Percentiles rank a stretch among this genome's conserved stretches.
Conservation (phyloP, 1,284 basidiomycete genomes). For the Termitomyces sp. region DNA sequence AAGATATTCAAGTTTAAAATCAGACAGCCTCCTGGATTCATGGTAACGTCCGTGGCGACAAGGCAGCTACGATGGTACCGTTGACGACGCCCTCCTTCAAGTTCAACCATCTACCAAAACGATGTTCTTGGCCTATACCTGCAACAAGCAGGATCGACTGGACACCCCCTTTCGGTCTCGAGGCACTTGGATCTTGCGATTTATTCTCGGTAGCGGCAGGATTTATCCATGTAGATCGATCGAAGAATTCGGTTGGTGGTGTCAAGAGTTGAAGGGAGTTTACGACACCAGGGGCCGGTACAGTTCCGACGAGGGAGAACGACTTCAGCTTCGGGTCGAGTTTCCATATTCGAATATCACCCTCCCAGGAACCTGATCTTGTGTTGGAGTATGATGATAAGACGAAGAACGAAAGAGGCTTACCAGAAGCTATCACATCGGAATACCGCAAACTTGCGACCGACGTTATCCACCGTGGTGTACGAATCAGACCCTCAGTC, state of each 20-base stretch:
- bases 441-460: slow-evolving; percentile 82
- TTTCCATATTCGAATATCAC: slow-evolving; percentile 84
- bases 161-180: slow-evolving; percentile 14
- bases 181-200: neutral
- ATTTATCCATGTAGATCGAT: slow-evolving; percentile 39
- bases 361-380: slow-evolving; percentile 84
- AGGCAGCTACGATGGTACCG: slow-evolving; percentile 61
- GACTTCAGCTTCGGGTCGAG: slow-evolving; percentile 72
- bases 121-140: slow-evolving; percentile 83
- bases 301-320: slow-evolving; percentile 62
- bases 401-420: slow-evolving; percentile 18
- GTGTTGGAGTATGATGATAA: neutral
- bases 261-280: slow-evolving; percentile 85
- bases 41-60: slow-evolving; percentile 37
- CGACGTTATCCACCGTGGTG: slow-evolving; percentile 89
- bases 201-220: neutral
- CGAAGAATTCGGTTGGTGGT: slow-evolving; percentile 49
- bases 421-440: slow-evolving; percentile 88
- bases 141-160: slow-evolving; percentile 65
- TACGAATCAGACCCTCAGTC: slow-evolving; percentile 68
- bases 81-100: slow-evolving; percentile 68
- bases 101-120: slow-evolving; percentile 84
- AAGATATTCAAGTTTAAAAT: too few relatives aligned
- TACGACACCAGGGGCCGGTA: slow-evolving; percentile 74
- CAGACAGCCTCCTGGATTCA: neutral